These are phyloP conservation scores for Pascua sp. DNA, from an alignment of 1,284 basidiomycete genomes.

Conservation along the genomic window DNA sequence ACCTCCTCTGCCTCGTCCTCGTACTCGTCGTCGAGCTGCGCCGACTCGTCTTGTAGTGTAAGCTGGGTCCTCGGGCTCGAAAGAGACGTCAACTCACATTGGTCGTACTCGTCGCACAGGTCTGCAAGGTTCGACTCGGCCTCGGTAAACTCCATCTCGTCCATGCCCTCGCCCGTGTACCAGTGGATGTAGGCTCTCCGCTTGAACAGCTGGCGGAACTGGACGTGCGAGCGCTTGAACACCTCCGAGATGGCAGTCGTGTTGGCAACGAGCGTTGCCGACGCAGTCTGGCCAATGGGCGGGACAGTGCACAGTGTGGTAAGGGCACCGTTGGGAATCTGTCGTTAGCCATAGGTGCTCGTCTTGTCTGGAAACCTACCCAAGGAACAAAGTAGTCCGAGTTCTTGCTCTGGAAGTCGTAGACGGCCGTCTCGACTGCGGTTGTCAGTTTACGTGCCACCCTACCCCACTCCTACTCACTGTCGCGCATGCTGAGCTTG, in stretches of 20 bases:
- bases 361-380: constrained; percentile 21
- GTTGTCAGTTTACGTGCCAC: not conserved
- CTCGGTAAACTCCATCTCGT: constrained; percentile 86
- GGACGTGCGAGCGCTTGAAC: constrained; percentile 74
- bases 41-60: constrained; percentile 25
- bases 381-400: constrained; percentile 43
- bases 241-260: constrained; percentile 77
- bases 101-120: constrained; percentile 45
- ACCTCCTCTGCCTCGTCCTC: constrained; percentile 26
- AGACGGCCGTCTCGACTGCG: constrained; percentile 39
- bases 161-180: constrained; percentile 88
- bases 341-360: too few species aligned
- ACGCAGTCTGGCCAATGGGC: constrained; percentile 71
- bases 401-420: constrained; percentile 46
- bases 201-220: constrained; percentile 64
- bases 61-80: too few species aligned
- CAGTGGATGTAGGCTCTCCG: constrained; percentile 83
- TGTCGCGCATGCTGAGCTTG: constrained; percentile 43
- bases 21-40: constrained; percentile 32
- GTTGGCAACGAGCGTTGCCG: constrained; percentile 76
- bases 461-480: constrained; percentile 17
- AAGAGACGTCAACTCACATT: constrained; percentile 21
- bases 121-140: constrained; percentile 47
- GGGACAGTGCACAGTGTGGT: constrained; percentile 71
- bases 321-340: constrained; percentile 41